Conservation (phyloP, 352 stramenopile species). For the Globisporangium echinulatum region DNA sequence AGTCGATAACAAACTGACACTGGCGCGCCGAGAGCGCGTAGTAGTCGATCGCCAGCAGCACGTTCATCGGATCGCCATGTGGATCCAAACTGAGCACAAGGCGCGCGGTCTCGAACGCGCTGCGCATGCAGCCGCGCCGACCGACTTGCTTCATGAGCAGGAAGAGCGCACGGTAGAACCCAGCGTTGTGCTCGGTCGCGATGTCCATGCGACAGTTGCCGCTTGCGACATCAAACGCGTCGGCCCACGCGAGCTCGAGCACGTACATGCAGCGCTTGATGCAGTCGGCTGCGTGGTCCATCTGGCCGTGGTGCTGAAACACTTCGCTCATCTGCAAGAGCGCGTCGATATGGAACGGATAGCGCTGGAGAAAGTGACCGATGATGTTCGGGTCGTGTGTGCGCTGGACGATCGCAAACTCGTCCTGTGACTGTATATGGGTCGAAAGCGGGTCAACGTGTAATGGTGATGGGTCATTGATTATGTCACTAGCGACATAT, state of each 20-base stretch:
- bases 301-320: slow-evolving; percentile 84
- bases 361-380: slow-evolving; percentile 68
- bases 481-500: too few species aligned
- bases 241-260: slow-evolving; percentile 74
- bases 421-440: slow-evolving; percentile 49
- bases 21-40: slow-evolving; percentile 76
- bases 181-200: slow-evolving; percentile 62
- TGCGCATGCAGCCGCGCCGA: slow-evolving; percentile 75
- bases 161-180: slow-evolving; percentile 74
- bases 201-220: slow-evolving; percentile 83
- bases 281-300: slow-evolving; percentile 77
- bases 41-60: slow-evolving; percentile 78
- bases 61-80: slow-evolving; percentile 72
- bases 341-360: slow-evolving; percentile 82
- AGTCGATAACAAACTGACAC: slow-evolving; percentile 71
- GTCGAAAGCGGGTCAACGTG: too few species aligned
- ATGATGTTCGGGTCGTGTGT: slow-evolving; percentile 84
- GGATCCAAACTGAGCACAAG: slow-evolving; percentile 70
- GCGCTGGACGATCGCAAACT: slow-evolving; percentile 76
- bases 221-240: slow-evolving; percentile 78
- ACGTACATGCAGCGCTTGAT: slow-evolving; percentile 86
- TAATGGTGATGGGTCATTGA: too few species aligned
- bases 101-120: slow-evolving; percentile 77
- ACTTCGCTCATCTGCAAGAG: slow-evolving; percentile 84
- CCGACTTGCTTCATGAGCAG: slow-evolving; percentile 82